These are phyloP conservation scores for Boletus mariae DNA, from an alignment of 1,284 basidiomycete genomes.

Conservation along the genomic window DNA sequence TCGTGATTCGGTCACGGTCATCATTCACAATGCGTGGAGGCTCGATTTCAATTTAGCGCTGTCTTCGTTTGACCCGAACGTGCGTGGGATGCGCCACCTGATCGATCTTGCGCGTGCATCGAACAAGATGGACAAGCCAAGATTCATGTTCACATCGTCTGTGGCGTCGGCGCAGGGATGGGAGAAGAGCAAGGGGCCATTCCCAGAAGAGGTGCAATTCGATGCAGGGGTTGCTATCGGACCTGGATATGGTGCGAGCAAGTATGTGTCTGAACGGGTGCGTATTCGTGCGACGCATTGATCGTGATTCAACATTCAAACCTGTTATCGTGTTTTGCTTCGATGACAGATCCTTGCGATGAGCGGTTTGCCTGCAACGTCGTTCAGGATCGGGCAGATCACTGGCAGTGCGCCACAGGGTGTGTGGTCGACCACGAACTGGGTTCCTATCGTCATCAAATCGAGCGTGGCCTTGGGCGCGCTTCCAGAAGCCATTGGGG, in stretches of 20 bases:
- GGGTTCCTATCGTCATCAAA: conserved; percentile 32
- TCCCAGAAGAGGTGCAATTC: conserved; percentile 22
- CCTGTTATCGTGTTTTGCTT: neutral
- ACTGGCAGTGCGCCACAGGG: conserved; percentile 21
- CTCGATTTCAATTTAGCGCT: conserved; percentile 37
- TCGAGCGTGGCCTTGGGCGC: conserved; percentile 24
- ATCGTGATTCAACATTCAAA: neutral
- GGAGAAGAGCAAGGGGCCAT: conserved; percentile 14
- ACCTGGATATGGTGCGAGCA: conserved; percentile 21
- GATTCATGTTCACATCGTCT: conserved; percentile 34
- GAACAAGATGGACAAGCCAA: conserved; percentile 11
- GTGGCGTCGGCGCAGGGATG: conserved; percentile 22
- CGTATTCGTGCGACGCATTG: conserved; percentile 4
- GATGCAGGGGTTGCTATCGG: conserved; percentile 17
- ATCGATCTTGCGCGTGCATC: conserved; percentile 34
- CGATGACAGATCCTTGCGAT: conserved; percentile 18
- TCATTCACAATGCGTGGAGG: conserved; percentile 35
- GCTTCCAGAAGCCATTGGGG: conserved; percentile 23
- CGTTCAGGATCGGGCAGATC: conserved; percentile 31
- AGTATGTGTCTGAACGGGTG: conserved; percentile 27
- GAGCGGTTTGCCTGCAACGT: conserved; percentile 18
- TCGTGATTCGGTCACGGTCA: conserved; percentile 20
- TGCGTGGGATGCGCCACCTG: conserved; percentile 28
- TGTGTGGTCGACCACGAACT: conserved; percentile 28
- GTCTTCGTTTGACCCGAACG: conserved; percentile 33